Evolutionary conservation across 1,284 basidiomycete genomes (phyloP).

Genomic region (Marasmius oreades): DNA sequence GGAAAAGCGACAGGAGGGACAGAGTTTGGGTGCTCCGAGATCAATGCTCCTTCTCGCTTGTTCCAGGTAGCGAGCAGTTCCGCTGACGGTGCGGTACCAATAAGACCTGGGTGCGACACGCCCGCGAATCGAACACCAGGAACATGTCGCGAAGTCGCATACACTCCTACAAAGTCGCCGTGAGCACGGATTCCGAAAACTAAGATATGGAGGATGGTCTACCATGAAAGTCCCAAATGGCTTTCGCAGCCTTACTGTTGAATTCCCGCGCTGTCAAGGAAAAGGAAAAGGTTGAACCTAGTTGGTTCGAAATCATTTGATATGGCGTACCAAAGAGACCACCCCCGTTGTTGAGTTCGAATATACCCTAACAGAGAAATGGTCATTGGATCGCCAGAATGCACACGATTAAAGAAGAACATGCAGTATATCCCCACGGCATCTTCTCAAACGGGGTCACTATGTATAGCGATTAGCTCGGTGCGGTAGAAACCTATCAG

Average conservation of each 20-base stretch:
- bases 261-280: slow-evolving; percentile 54
- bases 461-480: slow-evolving; percentile 19
- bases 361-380: slow-evolving; percentile 50
- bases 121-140: slow-evolving; percentile 79
- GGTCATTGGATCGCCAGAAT: not conserved
- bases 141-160: slow-evolving; percentile 70
- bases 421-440: slow-evolving; percentile 79
- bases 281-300: not conserved
- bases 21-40: slow-evolving; percentile 47
- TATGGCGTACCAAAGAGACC: slow-evolving; percentile 58
- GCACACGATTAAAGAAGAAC: slow-evolving; percentile 14
- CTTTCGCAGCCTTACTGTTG: slow-evolving; percentile 68
- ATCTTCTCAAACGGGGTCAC: slow-evolving; percentile 72
- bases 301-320: not conserved
- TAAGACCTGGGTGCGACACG: slow-evolving; percentile 72
- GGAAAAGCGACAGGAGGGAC: slow-evolving; percentile 69
- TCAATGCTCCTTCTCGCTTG: slow-evolving; percentile 65
- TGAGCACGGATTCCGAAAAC: not conserved
- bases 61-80: slow-evolving; percentile 76
- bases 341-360: slow-evolving; percentile 73
- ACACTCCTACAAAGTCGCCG: slow-evolving; percentile 41
- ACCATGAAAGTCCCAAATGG: slow-evolving; percentile 79
- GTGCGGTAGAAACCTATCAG: not conserved
- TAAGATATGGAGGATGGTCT: not conserved
- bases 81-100: slow-evolving; percentile 72